phyloP scores from a whole-genome alignment of 345 rosid species.

The Syzygium aqueum region DNA sequence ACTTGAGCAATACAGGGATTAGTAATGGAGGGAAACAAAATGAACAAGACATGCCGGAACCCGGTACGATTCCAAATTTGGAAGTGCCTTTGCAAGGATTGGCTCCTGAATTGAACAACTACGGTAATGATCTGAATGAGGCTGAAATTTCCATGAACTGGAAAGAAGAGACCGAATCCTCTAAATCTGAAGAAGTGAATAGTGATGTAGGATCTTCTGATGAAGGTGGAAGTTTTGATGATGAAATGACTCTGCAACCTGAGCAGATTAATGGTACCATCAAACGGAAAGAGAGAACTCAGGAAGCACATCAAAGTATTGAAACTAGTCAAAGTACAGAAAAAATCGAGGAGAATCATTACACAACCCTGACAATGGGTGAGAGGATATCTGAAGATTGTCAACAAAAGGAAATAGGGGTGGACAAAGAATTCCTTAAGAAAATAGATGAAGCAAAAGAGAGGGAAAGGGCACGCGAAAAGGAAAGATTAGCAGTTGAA shows the following conservation, averaged over 20 bases:
- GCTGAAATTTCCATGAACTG: conserved; percentile 2
- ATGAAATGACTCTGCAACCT: not conserved
- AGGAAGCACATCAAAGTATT: conserved; percentile 9
- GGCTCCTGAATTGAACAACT: conserved; percentile 2
- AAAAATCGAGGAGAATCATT: conserved; percentile 22
- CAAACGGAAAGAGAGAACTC: conserved; percentile 13
- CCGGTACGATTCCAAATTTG: conserved; percentile 10
- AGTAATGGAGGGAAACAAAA: conserved; percentile 22
- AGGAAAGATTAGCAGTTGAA: conserved; percentile 74
- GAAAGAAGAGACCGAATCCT: conserved; percentile 2
- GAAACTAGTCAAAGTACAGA: conserved; percentile 16
- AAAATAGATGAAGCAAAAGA: conserved; percentile 45
- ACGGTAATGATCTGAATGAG: conserved; percentile 1
- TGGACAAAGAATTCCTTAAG: conserved; percentile 17
- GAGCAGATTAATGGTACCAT: not conserved
- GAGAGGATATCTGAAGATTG: conserved; percentile 30
- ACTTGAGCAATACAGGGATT: conserved; percentile 17
- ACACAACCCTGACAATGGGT: conserved; percentile 24
- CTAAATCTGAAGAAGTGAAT: conserved; percentile 1
- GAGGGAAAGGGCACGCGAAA: conserved; percentile 49
- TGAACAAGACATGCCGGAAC: conserved; percentile 18
- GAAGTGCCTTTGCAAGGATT: conserved; percentile 31
- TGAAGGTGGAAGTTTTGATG: not conserved
- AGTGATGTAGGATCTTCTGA: not conserved
- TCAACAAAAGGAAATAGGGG: conserved; percentile 28